Base-by-base conservation (phyloP, 768 basidiomycete genomes). In the Roridomyces roridus region DNA sequence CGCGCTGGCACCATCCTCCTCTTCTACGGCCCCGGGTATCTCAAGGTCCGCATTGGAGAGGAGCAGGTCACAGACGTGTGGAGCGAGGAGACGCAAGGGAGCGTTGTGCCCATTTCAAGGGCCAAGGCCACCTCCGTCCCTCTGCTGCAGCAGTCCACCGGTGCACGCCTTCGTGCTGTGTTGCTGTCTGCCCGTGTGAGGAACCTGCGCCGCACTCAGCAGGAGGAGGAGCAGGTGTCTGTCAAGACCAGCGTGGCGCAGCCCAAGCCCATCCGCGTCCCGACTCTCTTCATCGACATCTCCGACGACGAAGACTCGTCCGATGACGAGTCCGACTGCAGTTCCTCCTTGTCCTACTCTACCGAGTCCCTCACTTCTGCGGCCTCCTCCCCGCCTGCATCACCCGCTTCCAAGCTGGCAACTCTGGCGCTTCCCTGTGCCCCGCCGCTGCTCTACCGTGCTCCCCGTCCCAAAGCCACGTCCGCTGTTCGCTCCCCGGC, bases 171-270 rank as follows among this genome's bases (percentile, higher is more conserved):
- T 14, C 57, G 57, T 36, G 57, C 41, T 6, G 40, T 21, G 41
- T 51, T 59, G n/a, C 35, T 59, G 36, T 59, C 57, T 25, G 57
- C 57, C 14, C 57, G 57, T 21, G 57, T 54, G 5, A 51, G 57
- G 41, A 59, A 20, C 36, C 48, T 59, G 41, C 51, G 51, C 23
- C 57, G 34, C 53, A 15, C 31, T 4, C 37, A 55, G 53, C 31
- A 15, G 31, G 31, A 34, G 31, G 31, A 34, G 7, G 31, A 34
- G n/a, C n/a, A n/a, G n/a, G n/a, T n/a, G n/a, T n/a, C n/a, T n/a
- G n/a, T n/a, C n/a, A n/a, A n/a, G 20, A n/a, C 24, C 36, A 20
- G 7, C 9, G 35, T 21, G 17, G 55, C 46, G 6, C 43, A 37
- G 14, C 37, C 41, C n/a, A 51, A 37, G 14, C 37, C 41, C n/a